These are phyloP conservation scores for Pyrus pyrifolia DNA, from an alignment of 306 rosid genomes.

Conservation along the genomic window DNA sequence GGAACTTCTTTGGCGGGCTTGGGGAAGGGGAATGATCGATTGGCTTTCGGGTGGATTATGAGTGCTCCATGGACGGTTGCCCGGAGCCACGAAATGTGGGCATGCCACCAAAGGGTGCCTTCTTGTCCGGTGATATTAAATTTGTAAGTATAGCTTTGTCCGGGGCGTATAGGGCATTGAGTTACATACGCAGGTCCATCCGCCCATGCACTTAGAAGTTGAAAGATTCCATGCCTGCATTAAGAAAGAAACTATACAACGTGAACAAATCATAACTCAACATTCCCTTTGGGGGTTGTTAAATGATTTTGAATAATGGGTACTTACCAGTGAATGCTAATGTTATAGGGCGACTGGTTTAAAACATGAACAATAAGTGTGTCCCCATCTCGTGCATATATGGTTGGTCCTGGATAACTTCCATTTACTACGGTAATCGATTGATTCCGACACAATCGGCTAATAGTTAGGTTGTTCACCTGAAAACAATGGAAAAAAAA, in stretches of 20 bases:
- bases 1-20: conserved; percentile 43
- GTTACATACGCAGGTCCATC: conserved; percentile 67
- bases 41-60: conserved; percentile 34
- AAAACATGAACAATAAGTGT: conserved; percentile 37
- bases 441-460: conserved; percentile 30
- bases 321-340: conserved; percentile 51
- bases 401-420: conserved; percentile 41
- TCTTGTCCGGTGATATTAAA: conserved; percentile 55
- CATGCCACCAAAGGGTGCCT: conserved; percentile 87
- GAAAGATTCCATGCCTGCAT: conserved; percentile 67
- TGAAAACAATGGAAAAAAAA: background rate
- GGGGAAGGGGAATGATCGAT: conserved; percentile 28
- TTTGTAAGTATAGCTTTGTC: conserved; percentile 33
- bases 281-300: background rate
- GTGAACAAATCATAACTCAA: background rate
- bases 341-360: conserved; percentile 42
- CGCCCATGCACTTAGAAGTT: conserved; percentile 50
- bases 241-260: background rate
- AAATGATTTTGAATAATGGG: background rate
- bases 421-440: conserved; percentile 48
- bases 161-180: conserved; percentile 57
- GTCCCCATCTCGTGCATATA: conserved; percentile 39
- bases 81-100: conserved; percentile 52
- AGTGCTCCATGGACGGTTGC: conserved; percentile 60
- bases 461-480: conserved; percentile 36